Evolutionary conservation across 176 grass and related monocot species (phyloP).

Genomic region (Cenchrus purpureus): DNA sequence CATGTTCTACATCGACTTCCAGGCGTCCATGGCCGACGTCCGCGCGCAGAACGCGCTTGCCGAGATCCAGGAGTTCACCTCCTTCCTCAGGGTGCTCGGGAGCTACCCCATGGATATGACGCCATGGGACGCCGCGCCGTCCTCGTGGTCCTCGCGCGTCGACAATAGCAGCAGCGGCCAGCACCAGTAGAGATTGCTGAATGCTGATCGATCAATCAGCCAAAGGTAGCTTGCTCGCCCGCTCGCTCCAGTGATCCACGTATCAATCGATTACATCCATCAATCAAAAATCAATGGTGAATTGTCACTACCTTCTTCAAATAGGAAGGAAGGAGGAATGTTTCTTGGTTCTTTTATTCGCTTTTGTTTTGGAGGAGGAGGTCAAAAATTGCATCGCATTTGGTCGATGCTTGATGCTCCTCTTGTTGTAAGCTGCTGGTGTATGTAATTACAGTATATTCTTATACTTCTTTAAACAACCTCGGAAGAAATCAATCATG

Average conservation of each 20-base stretch:
- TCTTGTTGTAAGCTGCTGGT: not conserved
- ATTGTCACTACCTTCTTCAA: not conserved
- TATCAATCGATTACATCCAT: not conserved
- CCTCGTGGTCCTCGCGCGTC: constrained; percentile 13
- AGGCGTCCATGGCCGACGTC: constrained; percentile 88
- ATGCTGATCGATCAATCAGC: not conserved
- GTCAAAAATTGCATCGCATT: not conserved
- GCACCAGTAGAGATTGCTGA: constrained; percentile 3
- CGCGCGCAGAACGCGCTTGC: constrained; percentile 92
- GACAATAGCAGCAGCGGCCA: not conserved
- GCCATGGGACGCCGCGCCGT: constrained; percentile 45
- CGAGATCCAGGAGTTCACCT: constrained; percentile 95
- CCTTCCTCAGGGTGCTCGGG: constrained; percentile 84
- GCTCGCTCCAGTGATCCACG: not conserved
- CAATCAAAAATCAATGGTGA: not conserved
- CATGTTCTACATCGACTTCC: constrained; percentile 87
- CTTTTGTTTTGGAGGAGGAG: not conserved
- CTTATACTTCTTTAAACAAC: not conserved
- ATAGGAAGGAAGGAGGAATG: not conserved
- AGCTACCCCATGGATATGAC: constrained; percentile 99
- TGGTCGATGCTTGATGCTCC: not conserved
- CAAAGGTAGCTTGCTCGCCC: no score
- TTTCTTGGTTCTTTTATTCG: not conserved
- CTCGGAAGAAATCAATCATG: not conserved
- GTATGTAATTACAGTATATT: not conserved